phyloP scores from a whole-genome alignment of 345 rosid genomes.

The Eucalyptus erythrocorys region DNA sequence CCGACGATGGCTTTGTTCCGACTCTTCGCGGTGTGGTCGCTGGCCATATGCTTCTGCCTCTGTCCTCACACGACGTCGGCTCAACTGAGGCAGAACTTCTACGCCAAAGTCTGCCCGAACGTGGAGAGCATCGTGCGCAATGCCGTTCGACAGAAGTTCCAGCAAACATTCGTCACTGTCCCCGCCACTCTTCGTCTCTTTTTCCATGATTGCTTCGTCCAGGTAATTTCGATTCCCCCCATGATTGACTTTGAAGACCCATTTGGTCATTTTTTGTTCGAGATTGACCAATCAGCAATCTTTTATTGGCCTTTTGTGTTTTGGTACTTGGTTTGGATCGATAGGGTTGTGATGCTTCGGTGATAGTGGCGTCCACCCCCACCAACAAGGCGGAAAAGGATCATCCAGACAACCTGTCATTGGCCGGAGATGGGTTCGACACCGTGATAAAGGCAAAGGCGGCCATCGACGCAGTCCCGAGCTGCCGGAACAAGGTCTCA shows the following conservation, averaged over 20 bases:
- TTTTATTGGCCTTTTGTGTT: background rate
- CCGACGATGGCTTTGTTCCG: background rate
- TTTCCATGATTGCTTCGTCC: conserved; percentile 81
- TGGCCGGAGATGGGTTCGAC: conserved; percentile 91
- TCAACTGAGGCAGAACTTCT: conserved; percentile 40
- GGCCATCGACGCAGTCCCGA: conserved; percentile 35
- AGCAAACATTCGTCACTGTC: conserved; percentile 55
- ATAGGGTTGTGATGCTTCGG: conserved; percentile 84
- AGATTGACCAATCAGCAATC: background rate
- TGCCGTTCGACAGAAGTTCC: conserved; percentile 30
- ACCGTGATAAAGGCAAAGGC: conserved; percentile 72
- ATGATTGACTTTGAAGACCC: background rate
- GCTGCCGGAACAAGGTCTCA: conserved; percentile 61
- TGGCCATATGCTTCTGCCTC: conserved; percentile 24
- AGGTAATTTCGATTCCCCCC: conserved; percentile 11
- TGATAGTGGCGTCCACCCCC: conserved; percentile 35
- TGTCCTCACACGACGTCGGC: conserved; percentile 39
- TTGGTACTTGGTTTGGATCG: background rate
- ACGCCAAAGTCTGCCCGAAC: conserved; percentile 48
- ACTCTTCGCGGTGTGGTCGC: conserved; percentile 5
- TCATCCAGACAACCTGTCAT: conserved; percentile 66
- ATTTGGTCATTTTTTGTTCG: background rate
- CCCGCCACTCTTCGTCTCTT: conserved; percentile 84
- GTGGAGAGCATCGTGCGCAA: conserved; percentile 49
- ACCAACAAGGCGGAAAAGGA: conserved; percentile 70